Conservation (phyloP, 495 filamentous ascomycete genomes). For the Hyaloscypha variabilis region DNA sequence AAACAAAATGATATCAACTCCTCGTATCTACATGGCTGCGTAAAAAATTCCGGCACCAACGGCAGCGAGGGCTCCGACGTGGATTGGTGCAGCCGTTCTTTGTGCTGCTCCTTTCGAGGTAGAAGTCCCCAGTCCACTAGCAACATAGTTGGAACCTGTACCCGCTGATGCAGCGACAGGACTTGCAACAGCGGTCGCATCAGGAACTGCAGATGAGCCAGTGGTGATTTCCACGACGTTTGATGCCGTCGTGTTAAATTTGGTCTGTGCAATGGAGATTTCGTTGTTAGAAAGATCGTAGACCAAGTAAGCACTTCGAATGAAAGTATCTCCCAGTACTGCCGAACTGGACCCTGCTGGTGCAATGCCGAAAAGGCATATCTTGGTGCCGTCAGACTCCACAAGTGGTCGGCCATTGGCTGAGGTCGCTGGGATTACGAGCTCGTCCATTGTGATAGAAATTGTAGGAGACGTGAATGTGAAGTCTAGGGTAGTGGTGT, state of each 20-base stretch:
- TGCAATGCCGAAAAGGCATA: constrained; percentile 78
- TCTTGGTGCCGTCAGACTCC: constrained; percentile 61
- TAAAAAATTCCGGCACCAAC: constrained; percentile 28
- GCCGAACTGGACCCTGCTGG: constrained; percentile 65
- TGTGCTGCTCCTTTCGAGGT: constrained; percentile 24
- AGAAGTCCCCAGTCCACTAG: constrained; percentile 7
- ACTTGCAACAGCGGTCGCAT: constrained; percentile 67
- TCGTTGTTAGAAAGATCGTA: constrained; percentile 88
- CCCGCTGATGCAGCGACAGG: constrained; percentile 59
- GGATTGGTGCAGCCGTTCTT: constrained; percentile 17
- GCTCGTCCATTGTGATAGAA: constrained; percentile 71
- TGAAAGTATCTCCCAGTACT: constrained; percentile 90
- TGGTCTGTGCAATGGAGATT: constrained; percentile 84
- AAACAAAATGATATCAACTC: not conserved
- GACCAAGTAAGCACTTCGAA: constrained; percentile 89
- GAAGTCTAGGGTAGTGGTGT: constrained; percentile 65
- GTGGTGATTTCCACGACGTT: constrained; percentile 73
- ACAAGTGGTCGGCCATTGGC: constrained; percentile 48
- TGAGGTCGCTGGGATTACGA: constrained; percentile 68
- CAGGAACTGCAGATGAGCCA: constrained; percentile 66
- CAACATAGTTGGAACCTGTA: constrained; percentile 8
- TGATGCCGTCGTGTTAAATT: constrained; percentile 70
- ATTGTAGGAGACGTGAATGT: constrained; percentile 70
- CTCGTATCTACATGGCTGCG: constrained; percentile 27
- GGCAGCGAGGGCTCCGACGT: constrained; percentile 26